Evolutionary conservation across 129 eudicot species (phyloP).

Genomic region (Oenanthe sinensis): DNA sequence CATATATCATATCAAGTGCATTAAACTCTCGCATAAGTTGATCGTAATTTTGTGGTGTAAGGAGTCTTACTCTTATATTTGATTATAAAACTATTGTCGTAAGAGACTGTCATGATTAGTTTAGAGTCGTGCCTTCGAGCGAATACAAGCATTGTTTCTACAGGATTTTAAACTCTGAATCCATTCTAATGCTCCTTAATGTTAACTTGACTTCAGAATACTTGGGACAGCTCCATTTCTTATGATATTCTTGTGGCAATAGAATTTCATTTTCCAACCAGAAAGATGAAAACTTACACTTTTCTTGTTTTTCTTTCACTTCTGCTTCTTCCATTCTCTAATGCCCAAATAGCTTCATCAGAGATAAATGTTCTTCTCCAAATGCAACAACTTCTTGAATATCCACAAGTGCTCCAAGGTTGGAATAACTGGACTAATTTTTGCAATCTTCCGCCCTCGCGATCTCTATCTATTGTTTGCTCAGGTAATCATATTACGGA

Average conservation of each 20-base stretch:
- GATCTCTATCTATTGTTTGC: conserved; percentile 47
- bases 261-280: not conserved
- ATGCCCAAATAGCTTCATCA: conserved; percentile 46
- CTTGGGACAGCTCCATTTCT: not conserved
- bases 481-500: conserved; percentile 68
- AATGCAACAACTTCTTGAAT: conserved; percentile 68
- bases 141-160: not conserved
- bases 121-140: not conserved
- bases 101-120: not conserved
- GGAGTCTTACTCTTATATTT: no score
- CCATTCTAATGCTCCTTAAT: not conserved
- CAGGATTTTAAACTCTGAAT: not conserved
- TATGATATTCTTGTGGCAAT: not conserved
- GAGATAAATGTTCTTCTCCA: conserved; percentile 57
- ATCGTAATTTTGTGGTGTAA: no score
- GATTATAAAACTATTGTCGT: not conserved
- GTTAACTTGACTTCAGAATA: not conserved
- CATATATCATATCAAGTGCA: no score
- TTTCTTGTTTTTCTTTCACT: conserved; percentile 23
- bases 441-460: conserved; percentile 54
- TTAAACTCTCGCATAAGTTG: no score
- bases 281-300: conserved; percentile 16
- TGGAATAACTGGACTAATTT: conserved; percentile 81
- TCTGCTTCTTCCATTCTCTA: conserved; percentile 18
- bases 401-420: conserved; percentile 55